Conservation (phyloP, 441 rosid genomes). For the Aquilaria agallochum region DNA sequence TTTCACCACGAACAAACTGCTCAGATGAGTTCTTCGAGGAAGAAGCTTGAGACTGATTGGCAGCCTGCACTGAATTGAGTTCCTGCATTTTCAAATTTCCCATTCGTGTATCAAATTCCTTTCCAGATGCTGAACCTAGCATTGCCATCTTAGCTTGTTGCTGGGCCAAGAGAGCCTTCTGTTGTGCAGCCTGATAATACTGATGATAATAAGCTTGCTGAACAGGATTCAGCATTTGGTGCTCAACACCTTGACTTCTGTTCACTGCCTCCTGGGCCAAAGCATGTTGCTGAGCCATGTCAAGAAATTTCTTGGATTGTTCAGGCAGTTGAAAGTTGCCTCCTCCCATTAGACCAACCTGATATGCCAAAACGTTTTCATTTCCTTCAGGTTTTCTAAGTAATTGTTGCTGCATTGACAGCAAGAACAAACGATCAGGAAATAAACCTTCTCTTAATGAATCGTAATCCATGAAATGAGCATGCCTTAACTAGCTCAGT, state of each 20-base stretch:
- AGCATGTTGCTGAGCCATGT: conserved; percentile 64
- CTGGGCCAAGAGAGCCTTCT: conserved; percentile 52
- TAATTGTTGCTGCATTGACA: conserved; percentile 67
- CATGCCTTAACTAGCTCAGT: too few species aligned
- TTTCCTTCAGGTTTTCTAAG: conserved; percentile 74
- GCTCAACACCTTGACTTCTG: conserved; percentile 66
- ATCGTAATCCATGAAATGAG: too few species aligned
- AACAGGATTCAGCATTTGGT: conserved; percentile 68
- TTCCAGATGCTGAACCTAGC: conserved; percentile 46
- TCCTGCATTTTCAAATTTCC: conserved; percentile 88
- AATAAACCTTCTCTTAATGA: too few species aligned
- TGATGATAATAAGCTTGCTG: conserved; percentile 91
- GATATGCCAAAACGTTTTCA: conserved; percentile 79
- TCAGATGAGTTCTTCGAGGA: conserved; percentile 78
- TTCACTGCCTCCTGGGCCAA: conserved; percentile 64
- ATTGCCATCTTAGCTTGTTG: conserved; percentile 83
- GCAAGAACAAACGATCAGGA: conserved; percentile 18
- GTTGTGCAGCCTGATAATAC: conserved; percentile 72
- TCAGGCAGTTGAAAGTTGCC: conserved; percentile 73
- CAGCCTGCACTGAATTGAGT: conserved; percentile 65
- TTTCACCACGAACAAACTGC: conserved; percentile 62
- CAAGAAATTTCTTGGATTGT: conserved; percentile 81
- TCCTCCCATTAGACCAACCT: conserved; percentile 74
- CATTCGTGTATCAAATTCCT: conserved; percentile 68
- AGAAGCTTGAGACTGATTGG: conserved; percentile 80